These are phyloP conservation scores for Oryza meyeriana DNA, from an alignment of 176 grass and related monocot genomes.

Conservation along the genomic window DNA sequence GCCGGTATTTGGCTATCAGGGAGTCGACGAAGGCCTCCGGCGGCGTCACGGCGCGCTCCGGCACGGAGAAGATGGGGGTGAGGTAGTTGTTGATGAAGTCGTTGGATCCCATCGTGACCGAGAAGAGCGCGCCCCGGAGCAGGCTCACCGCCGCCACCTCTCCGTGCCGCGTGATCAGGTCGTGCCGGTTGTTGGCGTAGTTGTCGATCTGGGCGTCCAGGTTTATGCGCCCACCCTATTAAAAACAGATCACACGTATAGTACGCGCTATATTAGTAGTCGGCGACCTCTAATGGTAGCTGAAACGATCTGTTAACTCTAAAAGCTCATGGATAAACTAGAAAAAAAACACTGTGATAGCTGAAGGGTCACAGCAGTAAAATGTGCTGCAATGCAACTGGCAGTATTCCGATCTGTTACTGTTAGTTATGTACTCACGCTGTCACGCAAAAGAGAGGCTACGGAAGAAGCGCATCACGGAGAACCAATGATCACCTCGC, in stretches of 20 bases:
- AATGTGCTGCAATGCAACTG: neutral
- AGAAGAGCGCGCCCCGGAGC: slow-evolving; percentile 58
- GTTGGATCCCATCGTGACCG: slow-evolving; percentile 73
- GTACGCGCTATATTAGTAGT: neutral
- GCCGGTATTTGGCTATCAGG: slow-evolving; percentile 58
- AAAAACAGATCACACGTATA: neutral
- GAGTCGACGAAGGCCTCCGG: slow-evolving; percentile 48
- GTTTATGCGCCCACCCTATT: slow-evolving; percentile 64
- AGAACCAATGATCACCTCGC: slow-evolving; percentile 14
- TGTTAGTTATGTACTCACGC: neutral
- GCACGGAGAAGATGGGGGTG: slow-evolving; percentile 47
- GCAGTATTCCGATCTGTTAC: neutral
- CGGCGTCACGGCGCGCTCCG: slow-evolving; percentile 40
- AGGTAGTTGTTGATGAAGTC: slow-evolving; percentile 98
- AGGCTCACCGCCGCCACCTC: slow-evolving; percentile 39
- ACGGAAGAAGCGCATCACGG: neutral
- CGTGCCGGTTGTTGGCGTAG: slow-evolving; percentile 57
- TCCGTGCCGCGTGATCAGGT: slow-evolving; percentile 59
- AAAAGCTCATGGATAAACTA: neutral
- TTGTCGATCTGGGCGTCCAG: slow-evolving; percentile 81
- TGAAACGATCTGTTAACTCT: neutral
- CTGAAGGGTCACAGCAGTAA: neutral
- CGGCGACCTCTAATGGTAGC: neutral
- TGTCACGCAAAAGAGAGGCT: neutral
- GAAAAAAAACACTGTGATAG: neutral